Conservation (phyloP, 306 rosid species). For the Prunus campanulata region DNA sequence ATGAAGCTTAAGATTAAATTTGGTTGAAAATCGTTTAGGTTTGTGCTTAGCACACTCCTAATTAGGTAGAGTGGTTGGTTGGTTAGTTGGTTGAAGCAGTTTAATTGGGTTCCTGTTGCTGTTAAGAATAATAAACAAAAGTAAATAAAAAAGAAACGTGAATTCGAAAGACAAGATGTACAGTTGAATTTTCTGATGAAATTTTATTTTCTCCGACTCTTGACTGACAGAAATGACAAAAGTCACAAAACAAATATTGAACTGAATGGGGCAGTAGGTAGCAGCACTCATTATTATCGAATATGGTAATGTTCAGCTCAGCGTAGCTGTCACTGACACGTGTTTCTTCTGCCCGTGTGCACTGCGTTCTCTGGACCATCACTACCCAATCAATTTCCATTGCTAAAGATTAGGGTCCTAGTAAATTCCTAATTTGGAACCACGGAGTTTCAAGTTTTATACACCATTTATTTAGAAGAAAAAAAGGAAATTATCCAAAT, state of each 20-base stretch:
- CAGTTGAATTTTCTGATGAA: background rate
- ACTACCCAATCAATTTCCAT: background rate
- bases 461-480: background rate
- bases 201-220: background rate
- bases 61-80: background rate
- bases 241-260: background rate
- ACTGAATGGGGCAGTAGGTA: background rate
- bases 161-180: background rate
- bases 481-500: background rate
- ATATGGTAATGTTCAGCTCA: background rate
- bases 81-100: background rate
- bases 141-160: background rate
- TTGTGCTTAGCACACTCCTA: background rate
- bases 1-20: background rate
- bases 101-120: background rate
- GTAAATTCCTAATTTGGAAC: background rate
- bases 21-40: background rate
- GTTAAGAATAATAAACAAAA: background rate
- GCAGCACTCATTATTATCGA: background rate
- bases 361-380: background rate
- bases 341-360: background rate
- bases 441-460: too few relatives aligned
- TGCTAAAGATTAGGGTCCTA: background rate
- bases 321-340: conserved; percentile 3
- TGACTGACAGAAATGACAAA: background rate